These are phyloP conservation scores for Kwoniella bestiolae DNA, from an alignment of 768 basidiomycete species.

Conservation along the genomic window DNA sequence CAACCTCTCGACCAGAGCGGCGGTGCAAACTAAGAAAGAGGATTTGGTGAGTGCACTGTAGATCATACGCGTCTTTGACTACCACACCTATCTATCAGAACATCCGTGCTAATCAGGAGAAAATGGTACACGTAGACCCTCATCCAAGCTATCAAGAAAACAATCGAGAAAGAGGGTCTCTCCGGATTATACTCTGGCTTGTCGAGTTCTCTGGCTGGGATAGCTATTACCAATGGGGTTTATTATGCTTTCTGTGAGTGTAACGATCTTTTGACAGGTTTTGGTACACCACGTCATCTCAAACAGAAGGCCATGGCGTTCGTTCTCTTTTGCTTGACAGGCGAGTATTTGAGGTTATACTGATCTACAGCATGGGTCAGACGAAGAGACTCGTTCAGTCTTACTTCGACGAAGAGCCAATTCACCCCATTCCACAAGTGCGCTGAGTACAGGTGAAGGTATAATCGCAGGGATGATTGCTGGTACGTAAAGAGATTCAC, in stretches of 20 bases:
- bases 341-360: neutral
- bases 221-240: slow-evolving; percentile 88
- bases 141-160: slow-evolving; percentile 71
- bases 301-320: no score
- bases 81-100: no score
- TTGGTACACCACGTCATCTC: no score
- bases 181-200: slow-evolving; percentile 85
- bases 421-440: slow-evolving; percentile 48
- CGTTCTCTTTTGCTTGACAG: slow-evolving; percentile 1
- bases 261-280: no score
- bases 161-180: slow-evolving; percentile 81
- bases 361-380: no score
- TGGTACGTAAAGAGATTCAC: slow-evolving; percentile 65
- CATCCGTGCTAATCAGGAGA: neutral
- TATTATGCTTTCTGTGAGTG: slow-evolving; percentile 68
- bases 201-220: slow-evolving; percentile 80
- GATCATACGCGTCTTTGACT: neutral
- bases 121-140: slow-evolving; percentile 61
- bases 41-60: slow-evolving; percentile 64
- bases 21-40: slow-evolving; percentile 81
- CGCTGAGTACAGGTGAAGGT: slow-evolving; percentile 81
- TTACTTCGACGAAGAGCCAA: slow-evolving; percentile 42
- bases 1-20: slow-evolving; percentile 88
- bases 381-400: slow-evolving; percentile 57
- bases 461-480: slow-evolving; percentile 87